phyloP scores from a whole-genome alignment of 306 rosid species.

The Medicago arabica region DNA sequence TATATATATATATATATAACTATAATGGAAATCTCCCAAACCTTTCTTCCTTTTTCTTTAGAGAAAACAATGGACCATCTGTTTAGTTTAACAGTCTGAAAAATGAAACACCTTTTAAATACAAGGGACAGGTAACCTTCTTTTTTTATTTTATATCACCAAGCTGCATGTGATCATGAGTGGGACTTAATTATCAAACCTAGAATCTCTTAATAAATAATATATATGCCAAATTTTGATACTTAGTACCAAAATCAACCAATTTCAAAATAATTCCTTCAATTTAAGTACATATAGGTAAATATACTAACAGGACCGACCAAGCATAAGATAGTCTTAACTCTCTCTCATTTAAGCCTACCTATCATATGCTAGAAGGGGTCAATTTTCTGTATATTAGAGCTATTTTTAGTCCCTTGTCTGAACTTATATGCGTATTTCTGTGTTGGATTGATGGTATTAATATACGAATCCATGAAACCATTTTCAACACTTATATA shows the following conservation, averaged over 20 bases:
- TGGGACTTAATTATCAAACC: conserved; percentile 37
- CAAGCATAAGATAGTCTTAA: no score
- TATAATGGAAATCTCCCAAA: conserved; percentile 46
- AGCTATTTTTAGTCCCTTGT: conserved; percentile 32
- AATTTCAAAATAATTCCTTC: no score
- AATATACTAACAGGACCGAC: no score
- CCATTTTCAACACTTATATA: conserved; percentile 33
- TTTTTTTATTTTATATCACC: conserved; percentile 32
- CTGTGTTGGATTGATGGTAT: conserved; percentile 23
- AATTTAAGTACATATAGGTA: no score
- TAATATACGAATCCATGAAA: conserved; percentile 29
- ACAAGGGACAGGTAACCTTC: conserved; percentile 36
- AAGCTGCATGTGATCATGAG: conserved; percentile 51
- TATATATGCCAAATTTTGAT: conserved; percentile 2
- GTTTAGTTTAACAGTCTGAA: conserved; percentile 43
- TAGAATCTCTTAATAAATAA: conserved; percentile 4
- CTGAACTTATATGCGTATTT: not conserved
- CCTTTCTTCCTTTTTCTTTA: conserved; percentile 37
- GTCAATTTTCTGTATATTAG: conserved; percentile 15
- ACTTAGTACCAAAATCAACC: conserved; percentile 4
- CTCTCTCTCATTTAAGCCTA: no score
- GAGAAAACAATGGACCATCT: conserved; percentile 36
- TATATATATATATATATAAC: conserved; percentile 25
- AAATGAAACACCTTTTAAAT: conserved; percentile 52
- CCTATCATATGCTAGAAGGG: not conserved